Evolutionary conservation across 768 basidiomycete species (phyloP), one percentile per base, ranked within the genome.

Genomic region (Symmetrospora coprosmae): DNA sequence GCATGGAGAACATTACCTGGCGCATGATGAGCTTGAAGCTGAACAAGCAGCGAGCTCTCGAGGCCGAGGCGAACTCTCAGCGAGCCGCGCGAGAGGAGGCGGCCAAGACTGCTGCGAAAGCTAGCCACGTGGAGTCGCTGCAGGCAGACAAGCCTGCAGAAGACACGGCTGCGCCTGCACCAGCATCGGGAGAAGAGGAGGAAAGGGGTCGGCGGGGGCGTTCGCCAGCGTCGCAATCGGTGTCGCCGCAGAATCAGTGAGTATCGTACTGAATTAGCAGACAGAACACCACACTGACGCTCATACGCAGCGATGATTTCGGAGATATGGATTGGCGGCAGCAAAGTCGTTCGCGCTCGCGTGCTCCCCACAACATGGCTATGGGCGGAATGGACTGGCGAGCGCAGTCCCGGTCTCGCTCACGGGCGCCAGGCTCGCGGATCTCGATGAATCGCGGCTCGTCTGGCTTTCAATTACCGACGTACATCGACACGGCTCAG

Each of bases 1-100:
- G 91, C 69, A 90, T 99, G 87, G 94, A 97, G 75, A 97, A 96
- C 70, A 72, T 97, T 55, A 94, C 91, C 0, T 96, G 92, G 92
- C 76, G 94, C 61, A 87, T 97, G 89, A 96, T 96, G 91, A 85
- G 90, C 25, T 76, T 99, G 70, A 87, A 86, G 13, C 75, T 99
- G 58, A 84, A 85, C 77, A 92, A 86, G 79, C 83, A 84, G 75
- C 82, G 82, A 73, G 84, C n/a, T 85, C 41, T 82, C 84, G 21
- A 82, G 50, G 33, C 84, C 56, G 70, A 60, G 76, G 37, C 34
- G 17, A 46, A 38, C 2, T 46, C 40, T 11, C 39, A 39, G 14
- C 14, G 38, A 39, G 38, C 13, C 13, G 38, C n/a, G n/a, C n/a
- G n/a, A n/a, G n/a, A n/a, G n/a, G n/a, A n/a, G n/a, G n/a, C n/a